Evolutionary conservation across 208 protist genomes (phyloP).

Genomic region (Crithidia bombi): DNA sequence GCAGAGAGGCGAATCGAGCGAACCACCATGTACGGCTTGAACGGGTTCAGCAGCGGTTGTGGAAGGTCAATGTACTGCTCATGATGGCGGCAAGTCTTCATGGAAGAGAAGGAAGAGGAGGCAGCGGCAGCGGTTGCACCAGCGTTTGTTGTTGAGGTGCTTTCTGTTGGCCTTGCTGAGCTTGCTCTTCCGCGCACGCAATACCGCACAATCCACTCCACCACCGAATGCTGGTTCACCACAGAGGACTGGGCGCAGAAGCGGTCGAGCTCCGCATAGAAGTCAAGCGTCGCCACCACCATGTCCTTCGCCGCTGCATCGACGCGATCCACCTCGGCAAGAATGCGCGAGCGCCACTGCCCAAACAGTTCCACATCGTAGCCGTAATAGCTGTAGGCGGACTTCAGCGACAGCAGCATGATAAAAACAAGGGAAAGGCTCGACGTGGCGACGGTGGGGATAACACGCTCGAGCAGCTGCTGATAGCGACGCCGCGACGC

Average conservation of each 20-base stretch:
- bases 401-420: constrained; percentile 43
- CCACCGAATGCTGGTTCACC: constrained; percentile 14
- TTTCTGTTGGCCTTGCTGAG: background rate
- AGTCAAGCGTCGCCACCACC: constrained; percentile 44
- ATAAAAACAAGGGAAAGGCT: constrained; percentile 41
- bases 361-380: constrained; percentile 48
- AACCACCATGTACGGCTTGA: constrained; percentile 42
- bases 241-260: constrained; percentile 37
- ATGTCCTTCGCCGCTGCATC: constrained; percentile 18
- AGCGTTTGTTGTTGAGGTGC: no score
- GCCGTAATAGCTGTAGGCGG: constrained; percentile 31
- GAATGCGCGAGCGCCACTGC: constrained; percentile 39
- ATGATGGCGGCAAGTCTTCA: background rate
- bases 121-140: background rate
- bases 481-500: constrained; percentile 34
- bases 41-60: constrained; percentile 39
- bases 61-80: constrained; percentile 41
- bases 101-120: background rate
- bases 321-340: constrained; percentile 32
- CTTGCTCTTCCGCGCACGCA: constrained; percentile 6
- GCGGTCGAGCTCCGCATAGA: constrained; percentile 37
- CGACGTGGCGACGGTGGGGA: constrained; percentile 34
- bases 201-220: constrained; percentile 41
- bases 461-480: constrained; percentile 34
- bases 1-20: constrained; percentile 41